Percentiles rank a stretch among this genome's conserved stretches.
Conservation (phyloP, 148 eudicot species). For the Heliosperma pusillum region DNA sequence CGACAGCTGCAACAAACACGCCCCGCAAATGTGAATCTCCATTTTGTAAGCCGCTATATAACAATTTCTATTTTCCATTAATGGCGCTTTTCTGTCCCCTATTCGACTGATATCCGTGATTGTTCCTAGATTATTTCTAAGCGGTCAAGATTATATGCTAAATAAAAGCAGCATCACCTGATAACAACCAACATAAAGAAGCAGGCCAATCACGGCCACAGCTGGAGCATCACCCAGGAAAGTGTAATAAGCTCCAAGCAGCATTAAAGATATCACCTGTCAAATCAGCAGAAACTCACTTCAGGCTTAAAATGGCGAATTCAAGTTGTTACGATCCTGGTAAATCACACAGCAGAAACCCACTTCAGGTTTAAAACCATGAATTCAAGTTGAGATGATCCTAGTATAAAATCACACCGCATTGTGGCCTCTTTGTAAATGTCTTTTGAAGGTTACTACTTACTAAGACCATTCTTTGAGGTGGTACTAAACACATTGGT, state of each 20-base stretch:
- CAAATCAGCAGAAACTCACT: conserved; percentile 18
- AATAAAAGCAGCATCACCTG: conserved; percentile 52
- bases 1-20: conserved; percentile 57
- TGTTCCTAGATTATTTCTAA: not conserved
- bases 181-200: conserved; percentile 89
- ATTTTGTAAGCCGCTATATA: too few relatives aligned
- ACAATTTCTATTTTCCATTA: not conserved
- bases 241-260: conserved; percentile 89
- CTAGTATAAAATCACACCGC: not conserved
- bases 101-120: not conserved
- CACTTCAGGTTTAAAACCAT: not conserved
- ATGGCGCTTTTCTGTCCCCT: not conserved
- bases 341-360: not conserved
- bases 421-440: not conserved
- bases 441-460: not conserved
- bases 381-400: too few relatives aligned
- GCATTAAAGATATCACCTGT: conserved; percentile 71
- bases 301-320: not conserved
- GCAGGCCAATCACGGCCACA: conserved; percentile 79
- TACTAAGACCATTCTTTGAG: not conserved
- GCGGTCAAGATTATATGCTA: not conserved
- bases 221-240: conserved; percentile 69
- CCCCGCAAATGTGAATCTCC: not conserved
- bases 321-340: too few relatives aligned
- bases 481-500: not conserved